Evolutionary conservation across 208 protist genomes (phyloP).

Genomic region (Angomonas ambiguus): DNA sequence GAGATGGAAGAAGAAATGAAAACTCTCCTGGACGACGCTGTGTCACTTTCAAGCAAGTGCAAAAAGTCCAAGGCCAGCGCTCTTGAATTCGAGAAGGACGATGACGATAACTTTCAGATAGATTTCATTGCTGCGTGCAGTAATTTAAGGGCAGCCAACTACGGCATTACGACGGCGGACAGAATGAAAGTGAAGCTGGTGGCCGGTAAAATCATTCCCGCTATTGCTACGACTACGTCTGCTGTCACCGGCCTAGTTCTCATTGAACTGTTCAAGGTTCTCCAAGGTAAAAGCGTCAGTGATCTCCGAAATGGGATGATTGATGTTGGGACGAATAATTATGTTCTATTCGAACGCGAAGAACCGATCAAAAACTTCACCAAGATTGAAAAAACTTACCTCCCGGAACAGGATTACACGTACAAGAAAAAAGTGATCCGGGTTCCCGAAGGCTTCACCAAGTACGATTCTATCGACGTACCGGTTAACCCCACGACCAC

Average conservation of each 20-base stretch:
- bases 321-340: slow-evolving; percentile 87
- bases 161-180: slow-evolving; percentile 88
- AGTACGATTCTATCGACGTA: slow-evolving; percentile 81
- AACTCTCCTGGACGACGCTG: slow-evolving; percentile 37
- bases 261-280: slow-evolving; percentile 98
- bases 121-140: slow-evolving; percentile 92
- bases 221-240: slow-evolving; percentile 99
- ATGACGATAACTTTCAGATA: slow-evolving; percentile 95
- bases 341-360: slow-evolving; percentile 87
- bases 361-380: slow-evolving; percentile 63
- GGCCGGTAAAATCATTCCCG: slow-evolving; percentile 99
- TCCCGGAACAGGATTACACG: slow-evolving; percentile 86
- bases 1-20: slow-evolving; percentile 57
- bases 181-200: slow-evolving; percentile 90
- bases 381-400: slow-evolving; percentile 63
- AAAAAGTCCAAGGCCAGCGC: slow-evolving; percentile 34
- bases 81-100: slow-evolving; percentile 95
- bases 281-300: slow-evolving; percentile 70
- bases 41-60: slow-evolving; percentile 37
- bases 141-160: slow-evolving; percentile 93
- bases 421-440: slow-evolving; percentile 81
- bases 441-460: slow-evolving; percentile 81
- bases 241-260: slow-evolving; percentile 96
- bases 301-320: slow-evolving; percentile 84
- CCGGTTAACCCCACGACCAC: slow-evolving; percentile 58